Base-by-base conservation (phyloP, 345 rosid species). In the Punica granatum region DNA sequence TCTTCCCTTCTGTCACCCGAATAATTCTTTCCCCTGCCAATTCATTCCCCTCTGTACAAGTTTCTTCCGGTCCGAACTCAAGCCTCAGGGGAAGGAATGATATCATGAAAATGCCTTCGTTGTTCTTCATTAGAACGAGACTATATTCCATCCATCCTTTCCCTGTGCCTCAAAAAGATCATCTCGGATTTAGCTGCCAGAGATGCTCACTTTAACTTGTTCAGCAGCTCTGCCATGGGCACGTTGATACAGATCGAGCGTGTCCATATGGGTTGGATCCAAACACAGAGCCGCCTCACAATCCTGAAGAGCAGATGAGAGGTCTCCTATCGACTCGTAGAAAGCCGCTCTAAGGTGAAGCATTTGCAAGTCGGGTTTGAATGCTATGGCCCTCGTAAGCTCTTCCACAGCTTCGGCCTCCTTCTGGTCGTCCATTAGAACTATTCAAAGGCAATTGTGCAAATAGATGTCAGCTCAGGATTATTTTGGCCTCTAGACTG, bases 331-430 rank as follows among this genome's bases (percentile, higher is more conserved):
- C 65, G 97, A 84, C 79, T 93, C 98, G 0, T 83, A 77, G 73
- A 93, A 93, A 30, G 98, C 97, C 44, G 98, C 98, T 70, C 97
- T 86, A 67, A 93, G 97, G 70, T 93, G 97, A 39, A 93, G 91
- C 80, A 90, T 85, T 73, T 89, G 97, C 76, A 89, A 70, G 77
- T 90, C 96, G 6, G 96, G 96, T 74, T 82, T 90, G 84, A 89
- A 90, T 70, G 88, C 79, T 81, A 93, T 84, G 26, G 98, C 96
- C 84, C 82, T 89, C 10, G 88, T 78, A 32, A 93, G 88, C 84
- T 93, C 98, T 74, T 89, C 85, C 39, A 89, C 80, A 49, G 98
- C 98, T 75, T 86, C 92, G 2, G 73, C 73, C 79, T 90, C 96
- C 63, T 85, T 90, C 74, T 86, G 96, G 69, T 86, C 96, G 72